Conservation (phyloP, 139 green algal genomes). For the Micractinium conductrix region DNA sequence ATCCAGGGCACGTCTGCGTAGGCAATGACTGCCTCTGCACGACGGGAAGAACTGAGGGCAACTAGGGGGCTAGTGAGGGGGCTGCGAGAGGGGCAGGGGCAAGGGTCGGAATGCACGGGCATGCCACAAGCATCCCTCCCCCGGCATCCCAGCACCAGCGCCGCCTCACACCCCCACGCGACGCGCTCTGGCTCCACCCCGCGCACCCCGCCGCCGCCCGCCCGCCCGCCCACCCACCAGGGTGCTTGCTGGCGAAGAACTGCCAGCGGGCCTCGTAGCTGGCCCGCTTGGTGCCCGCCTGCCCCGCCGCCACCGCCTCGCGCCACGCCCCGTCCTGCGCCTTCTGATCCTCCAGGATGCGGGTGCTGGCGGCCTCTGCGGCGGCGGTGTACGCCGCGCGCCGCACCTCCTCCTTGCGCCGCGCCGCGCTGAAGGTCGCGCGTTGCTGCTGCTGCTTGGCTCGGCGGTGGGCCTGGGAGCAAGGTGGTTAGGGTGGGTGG, state of each 20-base stretch:
- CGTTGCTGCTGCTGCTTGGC: not conserved
- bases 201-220: no score
- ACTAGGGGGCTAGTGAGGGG: no score
- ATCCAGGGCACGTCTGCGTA: slow-evolving; percentile 60
- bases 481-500: not conserved
- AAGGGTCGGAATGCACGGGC: no score
- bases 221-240: not conserved
- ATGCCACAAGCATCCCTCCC: no score
- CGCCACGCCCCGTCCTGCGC: slow-evolving; percentile 57
- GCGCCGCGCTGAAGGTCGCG: not conserved
- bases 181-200: no score
- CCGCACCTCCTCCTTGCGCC: slow-evolving; percentile 10
- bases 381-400: slow-evolving; percentile 10
- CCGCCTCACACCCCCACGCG: no score
- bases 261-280: slow-evolving; percentile 61
- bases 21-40: not conserved
- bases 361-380: slow-evolving; percentile 34
- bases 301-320: slow-evolving; percentile 51
- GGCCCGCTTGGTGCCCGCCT: slow-evolving; percentile 40
- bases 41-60: no score
- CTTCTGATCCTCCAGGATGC: slow-evolving; percentile 59
- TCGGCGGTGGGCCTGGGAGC: not conserved
- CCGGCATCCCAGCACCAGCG: no score
- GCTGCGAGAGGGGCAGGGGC: no score
- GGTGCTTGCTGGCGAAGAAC: slow-evolving; percentile 37